These are phyloP conservation scores for Fomitiporia mediterranea DNA, from an alignment of 1,284 basidiomycete genomes.

Conservation along the genomic window DNA sequence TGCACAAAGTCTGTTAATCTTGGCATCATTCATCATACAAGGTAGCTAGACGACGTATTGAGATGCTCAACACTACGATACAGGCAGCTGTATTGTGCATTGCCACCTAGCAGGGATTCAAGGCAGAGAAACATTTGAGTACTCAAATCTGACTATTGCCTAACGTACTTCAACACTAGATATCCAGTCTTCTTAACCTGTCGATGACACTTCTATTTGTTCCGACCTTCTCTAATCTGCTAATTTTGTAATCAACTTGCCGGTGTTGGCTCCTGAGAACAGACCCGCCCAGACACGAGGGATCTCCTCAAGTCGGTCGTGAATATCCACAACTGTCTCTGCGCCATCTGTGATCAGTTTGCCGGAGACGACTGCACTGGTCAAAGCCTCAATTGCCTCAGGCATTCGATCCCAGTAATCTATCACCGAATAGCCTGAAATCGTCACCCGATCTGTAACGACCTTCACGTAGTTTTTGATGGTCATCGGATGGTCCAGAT, in stretches of 20 bases:
- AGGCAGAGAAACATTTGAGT: too few species aligned
- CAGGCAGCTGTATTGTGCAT: too few species aligned
- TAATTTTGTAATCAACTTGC: constrained; percentile 32
- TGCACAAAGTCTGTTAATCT: too few species aligned
- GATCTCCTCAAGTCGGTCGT: constrained; percentile 28
- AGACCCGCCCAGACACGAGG: constrained; percentile 29
- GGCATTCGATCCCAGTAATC: constrained; percentile 26
- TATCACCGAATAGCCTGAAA: constrained; percentile 37
- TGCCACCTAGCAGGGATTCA: too few species aligned
- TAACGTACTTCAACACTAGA: too few species aligned
- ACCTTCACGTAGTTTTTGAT: constrained; percentile 29
- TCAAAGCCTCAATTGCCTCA: constrained; percentile 22
- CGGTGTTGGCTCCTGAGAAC: constrained; percentile 31
- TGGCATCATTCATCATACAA: too few species aligned
- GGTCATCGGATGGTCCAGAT: constrained; percentile 12
- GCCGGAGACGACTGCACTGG: constrained; percentile 26
- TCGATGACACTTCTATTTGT: too few species aligned
- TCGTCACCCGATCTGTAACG: constrained; percentile 34
- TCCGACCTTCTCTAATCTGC: constrained; percentile 11
- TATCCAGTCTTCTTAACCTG: too few species aligned
- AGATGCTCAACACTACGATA: too few species aligned
- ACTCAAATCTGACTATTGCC: too few species aligned
- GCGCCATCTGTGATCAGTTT: constrained; percentile 27
- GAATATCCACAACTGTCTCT: constrained; percentile 29
- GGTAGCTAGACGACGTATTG: too few species aligned